Conservation (phyloP, 495 filamentous ascomycete species). For the Aspergillus leporis region DNA sequence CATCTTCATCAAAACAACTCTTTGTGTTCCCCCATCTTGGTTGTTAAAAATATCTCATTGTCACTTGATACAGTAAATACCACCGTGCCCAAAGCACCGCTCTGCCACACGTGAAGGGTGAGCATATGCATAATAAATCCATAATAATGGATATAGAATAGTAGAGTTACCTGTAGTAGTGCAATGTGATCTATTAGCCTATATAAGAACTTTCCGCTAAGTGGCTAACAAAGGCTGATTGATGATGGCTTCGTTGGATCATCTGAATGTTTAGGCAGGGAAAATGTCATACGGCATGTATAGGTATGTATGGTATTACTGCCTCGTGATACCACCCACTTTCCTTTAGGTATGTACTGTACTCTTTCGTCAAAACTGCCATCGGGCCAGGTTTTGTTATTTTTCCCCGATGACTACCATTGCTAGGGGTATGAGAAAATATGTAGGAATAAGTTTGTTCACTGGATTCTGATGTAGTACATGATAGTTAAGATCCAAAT, state of each 20-base stretch:
- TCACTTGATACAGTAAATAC: slow-evolving; percentile 1
- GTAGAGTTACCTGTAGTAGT: neutral
- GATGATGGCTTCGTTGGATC: neutral
- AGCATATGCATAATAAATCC: neutral
- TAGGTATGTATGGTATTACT: neutral
- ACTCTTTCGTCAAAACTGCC: neutral
- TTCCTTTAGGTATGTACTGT: neutral
- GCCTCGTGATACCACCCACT: neutral
- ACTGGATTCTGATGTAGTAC: neutral
- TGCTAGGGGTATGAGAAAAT: neutral
- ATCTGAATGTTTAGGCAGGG: neutral
- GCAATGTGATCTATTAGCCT: neutral
- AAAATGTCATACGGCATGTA: neutral
- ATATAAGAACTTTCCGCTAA: neutral
- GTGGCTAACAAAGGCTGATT: neutral
- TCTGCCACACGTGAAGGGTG: neutral
- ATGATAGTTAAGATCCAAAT: neutral
- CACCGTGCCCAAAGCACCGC: neutral
- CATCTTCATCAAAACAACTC: neutral
- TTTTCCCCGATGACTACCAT: neutral
- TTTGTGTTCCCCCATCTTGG: neutral
- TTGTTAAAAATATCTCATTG: slow-evolving; percentile 5
- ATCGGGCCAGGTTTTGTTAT: neutral
- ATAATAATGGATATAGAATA: neutral
- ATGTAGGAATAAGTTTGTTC: neutral